Base-by-base conservation (phyloP, 2,329 filamentous ascomycete genomes). In the Cladosporium sp. region DNA sequence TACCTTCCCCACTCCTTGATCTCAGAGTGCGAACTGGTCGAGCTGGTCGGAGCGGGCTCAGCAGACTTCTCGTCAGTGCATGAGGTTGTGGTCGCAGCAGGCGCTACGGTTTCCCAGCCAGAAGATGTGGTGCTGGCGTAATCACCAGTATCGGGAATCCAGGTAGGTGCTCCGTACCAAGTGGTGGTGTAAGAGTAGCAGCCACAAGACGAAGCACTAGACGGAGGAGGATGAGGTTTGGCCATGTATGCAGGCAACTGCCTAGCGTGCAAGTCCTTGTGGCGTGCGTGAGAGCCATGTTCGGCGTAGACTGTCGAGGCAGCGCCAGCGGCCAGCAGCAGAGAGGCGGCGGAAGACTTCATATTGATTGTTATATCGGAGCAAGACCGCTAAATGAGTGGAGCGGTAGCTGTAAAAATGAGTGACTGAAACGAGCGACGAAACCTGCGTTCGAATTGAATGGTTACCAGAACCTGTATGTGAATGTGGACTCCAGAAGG, bases 101-200 rank as follows among this genome's bases (percentile, higher is more conserved):
- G 40, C 32, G 53, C 51, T 22, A 55, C 20, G 1, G 59, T 55
- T 22, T 47, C 52, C 52, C 40, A 55, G 10, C 40, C 52, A 37
- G 40, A 32, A 10, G 52, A 47, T 24, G 60, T 58, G 17, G 64
- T 53, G 32, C 25, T 47, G 12, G 32, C n/a, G 32, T 55, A 55
- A 7, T 55, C 40, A 4, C 58, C 24, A 22, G 56, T 47, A 40
- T 52, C 59, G 24, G 50, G 58, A 7, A 62, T 59, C 17, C 66
- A 56, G 22, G 83, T 87, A 57, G 84, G 75, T 70, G 83, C 78
- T 70, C 88, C 88, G 67, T 83, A 86, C 76, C 83, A 81, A 70
- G 86, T 90, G 73, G 82, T 83, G 75, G 85, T 88, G 78, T 88
- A 84, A 72, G 89, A 91, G 64, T 82, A 87, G 83, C 89, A 93